phyloP scores from a whole-genome alignment of 345 rosid genomes.

The Moringa oleifera region DNA sequence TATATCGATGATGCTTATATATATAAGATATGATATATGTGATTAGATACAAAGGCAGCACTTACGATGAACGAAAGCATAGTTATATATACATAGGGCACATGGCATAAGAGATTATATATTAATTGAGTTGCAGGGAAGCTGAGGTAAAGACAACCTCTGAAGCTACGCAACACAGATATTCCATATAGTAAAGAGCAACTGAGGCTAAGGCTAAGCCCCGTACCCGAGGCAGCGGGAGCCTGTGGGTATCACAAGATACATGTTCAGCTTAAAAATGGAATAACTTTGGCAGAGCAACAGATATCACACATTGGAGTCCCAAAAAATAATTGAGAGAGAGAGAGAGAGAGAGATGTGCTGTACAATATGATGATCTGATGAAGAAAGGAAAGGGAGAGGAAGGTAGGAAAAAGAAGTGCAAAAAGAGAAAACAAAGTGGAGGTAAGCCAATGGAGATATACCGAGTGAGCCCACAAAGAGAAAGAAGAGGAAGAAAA shows the following conservation, averaged over 20 bases:
- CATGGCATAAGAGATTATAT: neutral
- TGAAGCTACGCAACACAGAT: constrained; percentile 20
- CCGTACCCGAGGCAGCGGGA: constrained; percentile 14
- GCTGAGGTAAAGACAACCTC: constrained; percentile 25
- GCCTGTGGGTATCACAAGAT: constrained; percentile 21
- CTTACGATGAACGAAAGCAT: too few relatives aligned
- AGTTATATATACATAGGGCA: too few relatives aligned
- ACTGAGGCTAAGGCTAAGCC: neutral
- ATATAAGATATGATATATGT: too few relatives aligned
- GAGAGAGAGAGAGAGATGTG: too few relatives aligned
- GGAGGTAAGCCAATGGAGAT: constrained; percentile 29
- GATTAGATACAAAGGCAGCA: too few relatives aligned
- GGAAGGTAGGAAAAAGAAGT: neutral
- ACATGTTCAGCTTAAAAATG: constrained; percentile 22
- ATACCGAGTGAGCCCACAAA: constrained; percentile 30
- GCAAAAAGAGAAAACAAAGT: constrained; percentile 27
- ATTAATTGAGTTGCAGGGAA: constrained; percentile 12
- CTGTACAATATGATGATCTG: constrained; percentile 20
- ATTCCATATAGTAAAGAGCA: constrained; percentile 8
- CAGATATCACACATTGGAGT: constrained; percentile 10
- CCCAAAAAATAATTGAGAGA: constrained; percentile 9
- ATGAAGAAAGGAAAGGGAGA: constrained; percentile 9
- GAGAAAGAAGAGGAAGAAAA: constrained; percentile 20
- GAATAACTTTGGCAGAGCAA: constrained; percentile 28
- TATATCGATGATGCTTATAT: too few relatives aligned